Conservation (phyloP, 2,329 filamentous ascomycete species). For the Aureobasidium pullulans region DNA sequence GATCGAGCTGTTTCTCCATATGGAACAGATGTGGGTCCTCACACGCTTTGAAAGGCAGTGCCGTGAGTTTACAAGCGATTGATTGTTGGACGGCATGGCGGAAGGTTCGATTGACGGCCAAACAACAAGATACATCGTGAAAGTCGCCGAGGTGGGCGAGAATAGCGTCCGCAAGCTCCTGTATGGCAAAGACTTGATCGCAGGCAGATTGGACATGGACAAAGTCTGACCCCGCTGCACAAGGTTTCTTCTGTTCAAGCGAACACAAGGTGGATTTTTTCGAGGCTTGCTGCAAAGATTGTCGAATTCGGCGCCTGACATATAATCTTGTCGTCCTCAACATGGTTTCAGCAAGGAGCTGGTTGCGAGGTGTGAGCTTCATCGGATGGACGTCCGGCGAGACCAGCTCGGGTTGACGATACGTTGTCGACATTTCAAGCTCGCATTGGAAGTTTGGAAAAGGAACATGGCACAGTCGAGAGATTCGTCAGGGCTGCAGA, state of each 20-base stretch:
- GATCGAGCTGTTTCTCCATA: slow-evolving; percentile 1
- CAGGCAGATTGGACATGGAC: neutral
- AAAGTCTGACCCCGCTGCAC: neutral
- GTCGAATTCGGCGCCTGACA: neutral
- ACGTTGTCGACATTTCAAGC: neutral
- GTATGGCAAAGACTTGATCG: neutral
- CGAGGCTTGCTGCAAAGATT: neutral
- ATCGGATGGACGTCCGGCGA: neutral
- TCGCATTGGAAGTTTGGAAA: neutral
- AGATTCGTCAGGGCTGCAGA: neutral
- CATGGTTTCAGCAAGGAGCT: neutral
- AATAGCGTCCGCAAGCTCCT: slow-evolving; percentile 1
- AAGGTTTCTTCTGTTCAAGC: neutral
- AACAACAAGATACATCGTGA: neutral
- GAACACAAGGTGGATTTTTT: neutral
- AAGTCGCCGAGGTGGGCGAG: neutral
- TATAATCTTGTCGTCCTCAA: neutral
- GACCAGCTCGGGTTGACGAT: neutral
- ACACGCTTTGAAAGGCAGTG: neutral
- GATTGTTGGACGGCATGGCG: neutral
- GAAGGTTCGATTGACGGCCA: neutral
- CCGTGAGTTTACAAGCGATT: neutral
- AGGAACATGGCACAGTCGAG: neutral
- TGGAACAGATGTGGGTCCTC: neutral
- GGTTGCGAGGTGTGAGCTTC: neutral